Base-by-base conservation (phyloP, 1,284 basidiomycete genomes). In the Ceratobasidium sp. region DNA sequence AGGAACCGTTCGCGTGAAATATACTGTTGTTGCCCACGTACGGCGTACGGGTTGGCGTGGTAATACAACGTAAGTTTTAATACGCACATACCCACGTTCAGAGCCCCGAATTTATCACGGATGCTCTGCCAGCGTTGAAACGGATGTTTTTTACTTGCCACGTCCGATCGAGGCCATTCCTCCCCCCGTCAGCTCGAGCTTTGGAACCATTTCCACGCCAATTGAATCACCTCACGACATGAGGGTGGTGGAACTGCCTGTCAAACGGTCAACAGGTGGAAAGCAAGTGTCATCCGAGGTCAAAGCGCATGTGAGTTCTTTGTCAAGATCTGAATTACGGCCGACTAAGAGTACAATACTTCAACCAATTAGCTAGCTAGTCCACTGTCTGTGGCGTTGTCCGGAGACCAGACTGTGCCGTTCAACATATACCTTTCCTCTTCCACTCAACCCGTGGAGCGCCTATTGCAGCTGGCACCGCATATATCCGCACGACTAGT, bases 401-500 rank as follows among this genome's bases (percentile, higher is more conserved):
- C 29, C 16, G 29, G 11, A 11, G 48, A 41, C n/a, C 24, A n/a
- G 1, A 19, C 41, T 8, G 22, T 31, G 27, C 43, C 0, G 6
- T 72, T 72, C 22, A 39, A 29, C 43, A n/a, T 72, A n/a, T 72
- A 27, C 27, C 31, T 72, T 6, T 72, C 68, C 22, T 72, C 68
- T 1, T 56, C 43, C 14, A 48, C 41, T 11, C 56, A 37, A 5
- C 56, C 56, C 4, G 22, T 51, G 29, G 68, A 72, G 31, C 13
- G 22, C 3, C 41, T 72, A 7, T 9, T 48, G 13, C 19, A 56
- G 4, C 56, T 72, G 34, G 56, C 19, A 27, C 56, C 68, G 56
- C 56, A 72, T 72, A 72, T 72, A 72, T 72, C 68, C 22, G 48
- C 49, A n/a, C n/a, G 56, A 3, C 2, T 72, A 9, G 43, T 72